These are phyloP conservation scores for Aspergillus biplanus DNA, from an alignment of 495 filamentous ascomycete genomes.

Conservation along the genomic window DNA sequence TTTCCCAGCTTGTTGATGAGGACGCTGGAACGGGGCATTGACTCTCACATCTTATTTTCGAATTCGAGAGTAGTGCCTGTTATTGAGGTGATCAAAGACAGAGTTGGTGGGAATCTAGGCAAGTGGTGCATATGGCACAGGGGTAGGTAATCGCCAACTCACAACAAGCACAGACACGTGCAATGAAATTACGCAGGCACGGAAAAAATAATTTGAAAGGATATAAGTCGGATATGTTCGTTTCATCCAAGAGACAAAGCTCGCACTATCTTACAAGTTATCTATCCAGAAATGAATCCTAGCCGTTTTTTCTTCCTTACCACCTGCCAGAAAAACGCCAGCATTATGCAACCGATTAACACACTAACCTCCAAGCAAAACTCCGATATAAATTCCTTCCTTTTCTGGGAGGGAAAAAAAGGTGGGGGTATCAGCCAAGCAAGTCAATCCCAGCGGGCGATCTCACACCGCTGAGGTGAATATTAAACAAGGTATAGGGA, in stretches of 20 bases:
- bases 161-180: not conserved
- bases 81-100: constrained; percentile 50
- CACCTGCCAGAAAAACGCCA: constrained; percentile 15
- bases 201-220: not conserved
- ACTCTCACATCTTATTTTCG: constrained; percentile 47
- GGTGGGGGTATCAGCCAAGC: constrained; percentile 37
- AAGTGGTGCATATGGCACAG: constrained; percentile 44
- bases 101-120: constrained; percentile 38
- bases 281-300: constrained; percentile 6
- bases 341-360: constrained; percentile 18
- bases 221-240: not conserved
- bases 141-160: not conserved
- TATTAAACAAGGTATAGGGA: constrained; percentile 3
- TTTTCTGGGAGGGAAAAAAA: constrained; percentile 23
- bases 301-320: constrained; percentile 7
- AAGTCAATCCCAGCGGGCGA: constrained; percentile 4
- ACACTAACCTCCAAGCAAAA: constrained; percentile 26
- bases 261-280: constrained; percentile 15
- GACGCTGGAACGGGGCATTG: constrained; percentile 46
- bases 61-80: constrained; percentile 28
- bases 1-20: constrained; percentile 44
- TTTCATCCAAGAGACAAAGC: constrained; percentile 1
- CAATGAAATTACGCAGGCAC: no score
- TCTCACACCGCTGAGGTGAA: constrained; percentile 2
- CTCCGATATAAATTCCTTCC: constrained; percentile 33